Conservation (phyloP, 225 moss, liverwort and hornwort species). For the Rhytidiadelphus loreus region DNA sequence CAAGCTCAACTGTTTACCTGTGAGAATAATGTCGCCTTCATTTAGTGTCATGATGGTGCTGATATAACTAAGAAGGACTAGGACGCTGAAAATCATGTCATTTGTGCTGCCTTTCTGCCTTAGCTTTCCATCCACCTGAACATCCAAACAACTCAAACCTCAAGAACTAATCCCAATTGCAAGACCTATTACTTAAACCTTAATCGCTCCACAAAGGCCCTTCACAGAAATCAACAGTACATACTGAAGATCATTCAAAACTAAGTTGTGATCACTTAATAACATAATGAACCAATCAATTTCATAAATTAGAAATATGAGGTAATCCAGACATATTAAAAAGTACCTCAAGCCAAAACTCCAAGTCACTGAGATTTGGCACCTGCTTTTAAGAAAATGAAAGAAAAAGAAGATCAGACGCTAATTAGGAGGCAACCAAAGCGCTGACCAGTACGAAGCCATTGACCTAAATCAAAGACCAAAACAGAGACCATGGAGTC, state of each 20-base stretch:
- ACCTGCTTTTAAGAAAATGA: not conserved
- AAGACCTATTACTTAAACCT: not conserved
- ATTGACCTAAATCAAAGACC: not conserved
- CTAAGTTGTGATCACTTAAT: not conserved
- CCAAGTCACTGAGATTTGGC: not conserved
- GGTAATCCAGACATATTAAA: not conserved
- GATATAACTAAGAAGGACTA: not conserved
- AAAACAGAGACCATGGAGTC: not conserved
- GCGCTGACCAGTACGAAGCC: not conserved
- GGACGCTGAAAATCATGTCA: not conserved
- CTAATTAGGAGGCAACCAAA: not conserved
- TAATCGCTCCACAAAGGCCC: not conserved
- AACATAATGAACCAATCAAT: not conserved
- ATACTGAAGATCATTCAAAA: not conserved
- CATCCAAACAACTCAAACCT: not conserved
- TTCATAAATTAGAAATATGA: not conserved
- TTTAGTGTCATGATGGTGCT: not conserved
- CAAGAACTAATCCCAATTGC: not conserved
- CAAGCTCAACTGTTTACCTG: not conserved
- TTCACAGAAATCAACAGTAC: not conserved
- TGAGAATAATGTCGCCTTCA: not conserved
- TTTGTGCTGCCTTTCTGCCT: not conserved
- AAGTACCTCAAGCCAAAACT: not conserved
- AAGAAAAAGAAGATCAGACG: not conserved
- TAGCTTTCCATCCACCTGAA: not conserved